Percentiles rank a stretch among this genome's conserved stretches.
Evolutionary conservation across 2,329 filamentous ascomycete genomes (phyloP).

Genomic region (Talaromyces sp.): DNA sequence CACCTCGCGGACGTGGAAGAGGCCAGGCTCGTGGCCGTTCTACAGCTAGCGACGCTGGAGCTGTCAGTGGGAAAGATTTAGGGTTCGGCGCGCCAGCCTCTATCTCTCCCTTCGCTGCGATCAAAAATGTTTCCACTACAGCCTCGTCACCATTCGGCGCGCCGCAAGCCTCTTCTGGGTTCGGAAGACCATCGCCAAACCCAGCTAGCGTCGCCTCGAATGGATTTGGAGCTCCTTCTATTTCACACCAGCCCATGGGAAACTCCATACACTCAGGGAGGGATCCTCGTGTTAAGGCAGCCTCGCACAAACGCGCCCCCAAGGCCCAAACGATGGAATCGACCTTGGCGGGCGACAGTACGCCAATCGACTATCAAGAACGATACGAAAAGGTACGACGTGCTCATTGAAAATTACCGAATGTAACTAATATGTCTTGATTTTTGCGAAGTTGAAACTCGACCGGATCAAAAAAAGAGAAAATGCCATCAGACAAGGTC

Average conservation of each 20-base stretch:
- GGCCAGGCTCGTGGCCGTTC: slow-evolving; percentile 9
- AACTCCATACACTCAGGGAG: slow-evolving; percentile 19
- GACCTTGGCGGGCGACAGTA: slow-evolving; percentile 25
- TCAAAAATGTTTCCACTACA: slow-evolving; percentile 13
- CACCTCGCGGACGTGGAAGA: slow-evolving; percentile 13
- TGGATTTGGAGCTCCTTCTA: slow-evolving; percentile 20
- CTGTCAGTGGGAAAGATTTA: background rate
- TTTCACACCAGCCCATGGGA: slow-evolving; percentile 13
- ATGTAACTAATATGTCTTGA: slow-evolving; percentile 1
- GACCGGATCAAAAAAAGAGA: slow-evolving; percentile 50
- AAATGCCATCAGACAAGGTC: slow-evolving; percentile 51
- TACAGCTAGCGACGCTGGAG: slow-evolving; percentile 5
- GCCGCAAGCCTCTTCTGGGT: slow-evolving; percentile 2
- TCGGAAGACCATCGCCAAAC: slow-evolving; percentile 22
- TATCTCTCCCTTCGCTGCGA: slow-evolving; percentile 18
- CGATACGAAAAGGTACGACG: slow-evolving; percentile 37
- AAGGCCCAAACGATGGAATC: slow-evolving; percentile 17
- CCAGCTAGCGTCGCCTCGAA: slow-evolving; percentile 19
- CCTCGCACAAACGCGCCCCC: slow-evolving; percentile 7
- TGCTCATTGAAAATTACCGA: background rate
- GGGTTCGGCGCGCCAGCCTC: background rate
- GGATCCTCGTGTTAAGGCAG: slow-evolving; percentile 20
- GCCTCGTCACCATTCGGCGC: slow-evolving; percentile 6
- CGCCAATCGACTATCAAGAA: slow-evolving; percentile 30
- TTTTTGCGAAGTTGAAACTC: slow-evolving; percentile 44